Conservation (phyloP, 108 stramenopile genomes). For the Nitzschia sp. region DNA sequence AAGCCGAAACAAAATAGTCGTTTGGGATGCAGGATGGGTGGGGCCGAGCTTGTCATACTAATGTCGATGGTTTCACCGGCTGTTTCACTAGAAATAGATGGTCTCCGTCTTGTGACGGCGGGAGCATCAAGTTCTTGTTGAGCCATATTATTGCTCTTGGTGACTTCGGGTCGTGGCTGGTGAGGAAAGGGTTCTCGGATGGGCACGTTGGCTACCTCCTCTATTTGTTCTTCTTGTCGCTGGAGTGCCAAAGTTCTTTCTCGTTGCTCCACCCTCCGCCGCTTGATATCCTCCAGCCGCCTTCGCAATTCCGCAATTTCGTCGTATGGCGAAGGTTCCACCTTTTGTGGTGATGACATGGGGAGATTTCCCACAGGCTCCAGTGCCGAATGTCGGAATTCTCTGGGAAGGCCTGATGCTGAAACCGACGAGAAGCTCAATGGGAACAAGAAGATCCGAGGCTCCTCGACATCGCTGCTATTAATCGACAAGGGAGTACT, state of each 20-base stretch:
- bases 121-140: background rate
- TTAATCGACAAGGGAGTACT: background rate
- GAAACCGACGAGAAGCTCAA: background rate
- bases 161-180: background rate
- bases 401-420: background rate
- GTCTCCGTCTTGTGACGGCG: background rate
- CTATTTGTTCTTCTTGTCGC: background rate
- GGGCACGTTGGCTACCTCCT: background rate
- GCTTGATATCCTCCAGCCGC: conserved; percentile 1
- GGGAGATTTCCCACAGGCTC: background rate
- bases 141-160: no score
- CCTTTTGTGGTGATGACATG: background rate
- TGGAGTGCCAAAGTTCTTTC: background rate
- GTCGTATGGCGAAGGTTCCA: conserved; percentile 2
- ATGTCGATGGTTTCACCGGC: background rate
- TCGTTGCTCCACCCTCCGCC: background rate
- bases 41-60: background rate
- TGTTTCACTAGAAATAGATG: conserved; percentile 8
- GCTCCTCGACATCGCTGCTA: background rate
- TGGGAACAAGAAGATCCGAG: conserved; percentile 2
- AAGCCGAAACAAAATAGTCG: background rate
- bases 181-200: background rate
- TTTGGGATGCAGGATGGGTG: background rate
- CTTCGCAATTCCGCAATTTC: conserved; percentile 4
- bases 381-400: background rate